Conservation (phyloP, 139 green algal genomes). For the Tetradesmus lagerheimii region DNA sequence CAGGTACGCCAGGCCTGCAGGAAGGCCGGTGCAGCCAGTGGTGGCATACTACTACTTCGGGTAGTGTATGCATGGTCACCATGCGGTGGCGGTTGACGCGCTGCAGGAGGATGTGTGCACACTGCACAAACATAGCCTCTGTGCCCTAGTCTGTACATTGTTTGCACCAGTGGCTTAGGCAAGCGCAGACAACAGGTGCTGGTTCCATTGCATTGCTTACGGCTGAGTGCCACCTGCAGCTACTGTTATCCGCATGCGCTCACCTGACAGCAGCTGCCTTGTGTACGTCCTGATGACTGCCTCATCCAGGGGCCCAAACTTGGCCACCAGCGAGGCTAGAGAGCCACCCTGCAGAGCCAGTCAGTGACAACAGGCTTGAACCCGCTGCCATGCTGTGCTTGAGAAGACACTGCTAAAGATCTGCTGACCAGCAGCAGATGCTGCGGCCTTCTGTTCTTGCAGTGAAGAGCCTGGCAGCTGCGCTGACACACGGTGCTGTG, state of each 20-base stretch:
- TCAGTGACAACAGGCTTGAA: neutral
- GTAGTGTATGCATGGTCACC: neutral
- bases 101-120: neutral
- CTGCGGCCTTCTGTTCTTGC: neutral
- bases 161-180: too few relatives aligned
- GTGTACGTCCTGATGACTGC: constrained; percentile 82
- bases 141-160: too few relatives aligned
- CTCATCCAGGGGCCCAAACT: constrained; percentile 82
- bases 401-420: neutral
- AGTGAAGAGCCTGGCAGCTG: neutral
- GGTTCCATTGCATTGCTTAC: too few relatives aligned
- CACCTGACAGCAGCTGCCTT: constrained; percentile 78
- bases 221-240: too few relatives aligned
- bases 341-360: constrained; percentile 86
- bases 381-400: neutral
- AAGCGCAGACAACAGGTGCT: too few relatives aligned
- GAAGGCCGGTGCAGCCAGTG: constrained; percentile 37
- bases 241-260: neutral
- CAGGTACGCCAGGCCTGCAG: constrained; percentile 90
- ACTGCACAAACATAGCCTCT: too few relatives aligned
- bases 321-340: constrained; percentile 87
- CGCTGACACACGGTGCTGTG: too few relatives aligned
- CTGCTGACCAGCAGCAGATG: neutral
- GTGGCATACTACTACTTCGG: too few relatives aligned
- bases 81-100: neutral